These are phyloP conservation scores for Ceratocystis diversiconidia DNA, from an alignment of 2,329 filamentous ascomycete genomes.

Conservation along the genomic window DNA sequence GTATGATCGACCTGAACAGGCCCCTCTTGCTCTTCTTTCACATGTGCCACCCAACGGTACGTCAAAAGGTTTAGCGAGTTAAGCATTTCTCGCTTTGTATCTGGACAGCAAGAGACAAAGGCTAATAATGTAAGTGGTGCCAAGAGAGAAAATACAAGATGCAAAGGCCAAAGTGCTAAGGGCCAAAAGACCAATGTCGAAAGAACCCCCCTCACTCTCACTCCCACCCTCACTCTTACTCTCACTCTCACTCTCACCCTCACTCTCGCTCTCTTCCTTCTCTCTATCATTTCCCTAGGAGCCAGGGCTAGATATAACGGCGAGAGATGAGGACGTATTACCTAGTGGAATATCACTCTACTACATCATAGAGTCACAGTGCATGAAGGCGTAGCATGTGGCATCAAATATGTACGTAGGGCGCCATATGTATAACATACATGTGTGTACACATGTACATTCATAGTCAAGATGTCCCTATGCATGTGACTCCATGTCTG, in stretches of 20 bases:
- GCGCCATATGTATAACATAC: background rate
- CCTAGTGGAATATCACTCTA: too few species aligned
- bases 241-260: background rate
- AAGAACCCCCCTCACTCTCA: background rate
- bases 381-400: background rate
- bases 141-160: background rate
- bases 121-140: too few species aligned
- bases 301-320: too few species aligned
- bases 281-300: too few species aligned
- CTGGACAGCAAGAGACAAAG: too few species aligned
- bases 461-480: too few species aligned
- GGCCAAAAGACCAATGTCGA: background rate
- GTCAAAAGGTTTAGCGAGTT: background rate
- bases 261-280: background rate
- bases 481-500: too few species aligned
- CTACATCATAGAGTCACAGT: too few species aligned
- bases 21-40: background rate
- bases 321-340: too few species aligned
- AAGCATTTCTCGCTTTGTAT: background rate
- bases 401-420: background rate
- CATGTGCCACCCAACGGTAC: background rate
- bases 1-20: background rate
- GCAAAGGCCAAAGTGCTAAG: background rate
- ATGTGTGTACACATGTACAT: background rate
- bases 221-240: too few species aligned